These are phyloP conservation scores for Yarrowia hollandica DNA, from an alignment of 805 yeast genomes.

Conservation along the genomic window DNA sequence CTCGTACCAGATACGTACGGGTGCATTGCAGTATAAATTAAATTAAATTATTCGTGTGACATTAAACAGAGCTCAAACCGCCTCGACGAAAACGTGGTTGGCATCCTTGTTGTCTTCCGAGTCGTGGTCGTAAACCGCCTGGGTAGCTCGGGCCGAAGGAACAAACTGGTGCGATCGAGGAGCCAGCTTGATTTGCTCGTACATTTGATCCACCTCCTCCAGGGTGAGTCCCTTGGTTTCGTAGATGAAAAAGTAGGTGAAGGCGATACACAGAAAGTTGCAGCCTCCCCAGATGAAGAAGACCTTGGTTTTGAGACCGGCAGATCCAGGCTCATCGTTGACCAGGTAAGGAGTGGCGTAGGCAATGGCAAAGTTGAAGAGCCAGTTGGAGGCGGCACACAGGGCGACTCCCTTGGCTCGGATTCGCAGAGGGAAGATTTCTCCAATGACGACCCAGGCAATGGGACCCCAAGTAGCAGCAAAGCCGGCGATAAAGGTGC, in stretches of 20 bases:
- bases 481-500: constrained; percentile 57
- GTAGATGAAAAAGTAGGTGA: constrained; percentile 54
- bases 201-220: constrained; percentile 70
- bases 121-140: not conserved
- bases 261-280: constrained; percentile 30
- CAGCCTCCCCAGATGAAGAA: constrained; percentile 39
- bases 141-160: not conserved
- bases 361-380: constrained; percentile 45
- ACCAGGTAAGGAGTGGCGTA: constrained; percentile 37
- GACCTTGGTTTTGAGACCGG: constrained; percentile 45
- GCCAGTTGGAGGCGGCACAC: constrained; percentile 68
- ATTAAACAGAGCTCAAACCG: not conserved
- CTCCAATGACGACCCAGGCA: constrained; percentile 68
- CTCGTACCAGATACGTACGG: no score
- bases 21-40: no score
- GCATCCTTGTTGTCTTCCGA: constrained; percentile 1
- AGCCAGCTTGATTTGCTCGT: constrained; percentile 38
- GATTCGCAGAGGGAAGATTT: constrained; percentile 62
- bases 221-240: constrained; percentile 71
- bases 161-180: constrained; percentile 17
- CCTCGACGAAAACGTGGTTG: constrained; percentile 8
- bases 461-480: constrained; percentile 58
- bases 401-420: constrained; percentile 68
- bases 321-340: constrained; percentile 52
- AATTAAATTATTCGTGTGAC: not conserved